phyloP scores from a whole-genome alignment of 179 eudicot genomes.

The Heliamphora pulchella region DNA sequence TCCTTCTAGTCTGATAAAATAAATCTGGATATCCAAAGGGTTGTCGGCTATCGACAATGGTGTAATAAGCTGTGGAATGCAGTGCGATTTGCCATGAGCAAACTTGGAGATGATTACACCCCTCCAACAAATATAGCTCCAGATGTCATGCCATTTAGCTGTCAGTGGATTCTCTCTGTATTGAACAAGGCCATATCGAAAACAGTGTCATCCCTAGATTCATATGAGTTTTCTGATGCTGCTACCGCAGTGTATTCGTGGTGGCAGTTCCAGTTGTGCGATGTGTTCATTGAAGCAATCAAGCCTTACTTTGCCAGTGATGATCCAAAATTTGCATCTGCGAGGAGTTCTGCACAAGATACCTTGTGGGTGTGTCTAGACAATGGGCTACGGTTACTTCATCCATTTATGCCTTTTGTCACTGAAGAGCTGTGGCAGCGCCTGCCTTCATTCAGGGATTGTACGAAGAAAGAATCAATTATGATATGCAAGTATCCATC shows the following conservation, averaged over 20 bases:
- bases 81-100: conserved; percentile 80
- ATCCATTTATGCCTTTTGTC: conserved; percentile 90
- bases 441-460: conserved; percentile 56
- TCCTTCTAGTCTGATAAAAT: conserved; percentile 83
- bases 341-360: conserved; percentile 58
- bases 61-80: conserved; percentile 98
- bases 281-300: conserved; percentile 76
- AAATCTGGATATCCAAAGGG: conserved; percentile 84
- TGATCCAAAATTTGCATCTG: conserved; percentile 40
- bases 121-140: conserved; percentile 55
- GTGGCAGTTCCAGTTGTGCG: conserved; percentile 95
- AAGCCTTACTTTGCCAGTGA: conserved; percentile 63
- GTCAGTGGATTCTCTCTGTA: conserved; percentile 89
- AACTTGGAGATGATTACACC: conserved; percentile 69
- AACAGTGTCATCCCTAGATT: conserved; percentile 61
- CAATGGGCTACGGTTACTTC: conserved; percentile 73
- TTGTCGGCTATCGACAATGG: conserved; percentile 95
- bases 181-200: conserved; percentile 69
- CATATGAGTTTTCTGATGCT: conserved; percentile 81
- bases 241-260: conserved; percentile 75
- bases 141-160: conserved; percentile 62
- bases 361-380: conserved; percentile 85
- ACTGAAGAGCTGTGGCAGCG: conserved; percentile 98
- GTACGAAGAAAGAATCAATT: conserved; percentile 60
- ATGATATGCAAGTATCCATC: conserved; percentile 73